Evolutionary conservation across 2,329 filamentous ascomycete genomes (phyloP).

Genomic region (Diaporthe destruens): DNA sequence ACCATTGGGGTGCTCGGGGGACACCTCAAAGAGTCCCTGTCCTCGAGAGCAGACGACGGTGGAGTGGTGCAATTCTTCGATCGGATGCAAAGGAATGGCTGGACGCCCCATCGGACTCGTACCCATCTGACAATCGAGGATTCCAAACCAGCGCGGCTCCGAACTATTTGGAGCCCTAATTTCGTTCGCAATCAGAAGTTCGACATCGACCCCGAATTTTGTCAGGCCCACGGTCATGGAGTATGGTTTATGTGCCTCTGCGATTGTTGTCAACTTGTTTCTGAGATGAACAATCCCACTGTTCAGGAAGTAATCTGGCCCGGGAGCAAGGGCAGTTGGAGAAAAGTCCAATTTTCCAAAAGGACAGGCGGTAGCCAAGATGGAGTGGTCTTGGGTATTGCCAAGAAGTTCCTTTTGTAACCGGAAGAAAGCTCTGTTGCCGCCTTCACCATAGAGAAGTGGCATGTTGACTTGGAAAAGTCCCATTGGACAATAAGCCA

Average conservation of each 20-base stretch:
- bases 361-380: neutral
- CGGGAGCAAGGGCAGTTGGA: neutral
- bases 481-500: constrained; percentile 10
- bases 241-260: neutral
- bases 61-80: neutral
- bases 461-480: constrained; percentile 25
- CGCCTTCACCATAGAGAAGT: constrained; percentile 6
- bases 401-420: neutral
- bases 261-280: neutral
- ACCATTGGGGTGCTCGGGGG: neutral
- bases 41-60: neutral
- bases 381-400: neutral
- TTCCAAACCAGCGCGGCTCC: neutral
- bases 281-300: neutral
- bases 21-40: neutral
- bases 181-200: neutral
- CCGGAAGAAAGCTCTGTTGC: neutral
- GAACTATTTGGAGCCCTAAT: neutral
- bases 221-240: neutral
- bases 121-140: neutral
- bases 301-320: neutral
- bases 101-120: neutral
- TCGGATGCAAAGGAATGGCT: neutral
- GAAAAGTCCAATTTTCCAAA: no score
- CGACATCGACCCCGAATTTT: neutral